Percentiles rank a stretch among this genome's conserved stretches.
phyloP scores from a whole-genome alignment of 1,284 basidiomycete species.

The Cryptococcus neoformans region DNA sequence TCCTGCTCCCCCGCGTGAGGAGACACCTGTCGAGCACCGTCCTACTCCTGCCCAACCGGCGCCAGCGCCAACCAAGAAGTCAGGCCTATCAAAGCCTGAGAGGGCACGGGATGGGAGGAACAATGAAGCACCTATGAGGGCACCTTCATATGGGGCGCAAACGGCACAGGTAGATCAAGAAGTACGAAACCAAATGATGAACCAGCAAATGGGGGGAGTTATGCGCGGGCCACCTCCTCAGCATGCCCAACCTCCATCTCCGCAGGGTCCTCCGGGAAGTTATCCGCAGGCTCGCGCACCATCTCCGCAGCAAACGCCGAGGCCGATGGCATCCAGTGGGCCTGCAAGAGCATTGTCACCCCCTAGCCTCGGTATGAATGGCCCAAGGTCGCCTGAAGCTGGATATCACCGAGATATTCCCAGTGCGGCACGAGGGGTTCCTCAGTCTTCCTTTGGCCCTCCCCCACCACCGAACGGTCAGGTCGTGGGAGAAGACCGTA shows the following conservation, averaged over 20 bases:
- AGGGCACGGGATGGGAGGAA: conserved; percentile 53
- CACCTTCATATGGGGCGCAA: conserved; percentile 90
- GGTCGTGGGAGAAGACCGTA: conserved; percentile 1
- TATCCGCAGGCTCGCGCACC: conserved; percentile 1
- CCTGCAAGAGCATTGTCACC: conserved; percentile 18
- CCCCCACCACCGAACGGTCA: conserved; percentile 17
- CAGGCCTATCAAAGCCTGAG: conserved; percentile 44
- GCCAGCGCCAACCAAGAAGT: conserved; percentile 22
- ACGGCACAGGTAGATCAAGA: conserved; percentile 88
- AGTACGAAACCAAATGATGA: conserved; percentile 13
- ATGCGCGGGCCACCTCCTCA: conserved; percentile 4
- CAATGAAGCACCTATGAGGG: conserved; percentile 80
- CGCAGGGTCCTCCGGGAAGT: background rate
- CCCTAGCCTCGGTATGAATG: conserved; percentile 7
- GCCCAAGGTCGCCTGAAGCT: background rate
- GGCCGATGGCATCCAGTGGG: conserved; percentile 3
- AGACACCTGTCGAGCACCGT: conserved; percentile 2
- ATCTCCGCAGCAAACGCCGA: conserved; percentile 1
- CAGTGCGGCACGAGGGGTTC: conserved; percentile 15
- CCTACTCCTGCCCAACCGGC: conserved; percentile 4
- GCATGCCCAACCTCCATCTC: conserved; percentile 4
- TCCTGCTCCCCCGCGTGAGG: background rate
- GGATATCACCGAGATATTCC: background rate
- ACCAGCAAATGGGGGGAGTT: conserved; percentile 8
- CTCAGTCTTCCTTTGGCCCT: conserved; percentile 34